phyloP scores from a whole-genome alignment of 306 rosid species.

The Medicago ruthenica region DNA sequence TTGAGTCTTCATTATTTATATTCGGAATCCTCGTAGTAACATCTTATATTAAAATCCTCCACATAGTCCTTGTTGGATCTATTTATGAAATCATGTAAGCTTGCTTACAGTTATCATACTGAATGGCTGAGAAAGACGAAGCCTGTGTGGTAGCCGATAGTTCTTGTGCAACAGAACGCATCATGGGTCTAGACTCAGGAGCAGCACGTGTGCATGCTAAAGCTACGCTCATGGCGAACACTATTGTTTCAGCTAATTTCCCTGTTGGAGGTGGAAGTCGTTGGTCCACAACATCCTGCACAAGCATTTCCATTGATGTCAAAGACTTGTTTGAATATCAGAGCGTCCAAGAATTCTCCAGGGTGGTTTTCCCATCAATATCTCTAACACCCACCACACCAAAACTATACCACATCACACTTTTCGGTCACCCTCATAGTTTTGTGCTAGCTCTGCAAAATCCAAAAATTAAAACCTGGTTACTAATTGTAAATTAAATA shows the following conservation, averaged over 20 bases:
- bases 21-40: background rate
- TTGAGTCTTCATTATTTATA: background rate
- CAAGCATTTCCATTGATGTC: constrained; percentile 44
- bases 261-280: constrained; percentile 59
- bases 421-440: constrained; percentile 65
- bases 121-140: constrained; percentile 47
- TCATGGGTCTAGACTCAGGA: constrained; percentile 69
- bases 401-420: constrained; percentile 70
- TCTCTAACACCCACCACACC: constrained; percentile 69
- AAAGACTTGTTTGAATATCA: constrained; percentile 36
- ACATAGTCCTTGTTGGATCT: background rate
- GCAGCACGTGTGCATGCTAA: constrained; percentile 55
- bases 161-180: constrained; percentile 74
- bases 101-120: constrained; percentile 46
- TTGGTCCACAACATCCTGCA: constrained; percentile 69
- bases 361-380: constrained; percentile 79
- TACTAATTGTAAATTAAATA: background rate
- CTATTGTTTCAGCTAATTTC: constrained; percentile 54
- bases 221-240: constrained; percentile 50
- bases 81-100: constrained; percentile 43
- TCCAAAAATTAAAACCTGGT: constrained; percentile 6
- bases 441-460: constrained; percentile 65
- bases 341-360: constrained; percentile 50
- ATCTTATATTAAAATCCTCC: background rate
- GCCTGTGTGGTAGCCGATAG: constrained; percentile 48